A percentile compares a stretch with the other conserved stretches of the same genome.
Evolutionary conservation across 2,329 filamentous ascomycete species (phyloP).

Genomic region (Botrytis squamosa): DNA sequence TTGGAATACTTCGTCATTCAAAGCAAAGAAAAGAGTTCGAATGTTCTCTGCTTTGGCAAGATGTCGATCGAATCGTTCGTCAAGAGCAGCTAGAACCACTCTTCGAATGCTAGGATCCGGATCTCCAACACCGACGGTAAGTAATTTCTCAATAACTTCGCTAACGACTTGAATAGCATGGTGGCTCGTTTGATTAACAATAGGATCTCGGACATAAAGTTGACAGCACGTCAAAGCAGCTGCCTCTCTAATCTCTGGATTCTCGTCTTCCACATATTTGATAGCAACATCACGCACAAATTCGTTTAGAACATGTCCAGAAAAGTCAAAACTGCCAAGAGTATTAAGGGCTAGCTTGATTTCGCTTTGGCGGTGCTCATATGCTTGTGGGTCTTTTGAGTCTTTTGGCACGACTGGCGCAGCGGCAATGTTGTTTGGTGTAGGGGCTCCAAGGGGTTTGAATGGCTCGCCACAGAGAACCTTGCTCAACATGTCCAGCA

Average conservation of each 20-base stretch:
- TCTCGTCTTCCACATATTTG: conserved; percentile 96
- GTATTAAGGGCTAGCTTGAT: conserved; percentile 93
- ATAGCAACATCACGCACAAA: conserved; percentile 98
- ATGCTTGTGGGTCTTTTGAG: conserved; percentile 77
- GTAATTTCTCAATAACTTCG: conserved; percentile 93
- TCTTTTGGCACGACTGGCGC: conserved; percentile 85
- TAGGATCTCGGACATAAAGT: conserved; percentile 92
- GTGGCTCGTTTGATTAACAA: conserved; percentile 95
- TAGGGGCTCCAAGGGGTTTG: conserved; percentile 85
- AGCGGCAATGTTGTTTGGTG: conserved; percentile 73
- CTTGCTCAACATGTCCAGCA: conserved; percentile 91
- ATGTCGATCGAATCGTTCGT: conserved; percentile 92
- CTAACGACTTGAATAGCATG: conserved; percentile 96
- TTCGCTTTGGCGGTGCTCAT: conserved; percentile 78
- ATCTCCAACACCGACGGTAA: conserved; percentile 93
- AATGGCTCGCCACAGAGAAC: conserved; percentile 92
- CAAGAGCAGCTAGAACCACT: conserved; percentile 84
- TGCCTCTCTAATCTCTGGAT: conserved; percentile 87
- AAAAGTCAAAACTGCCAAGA: conserved; percentile 96
- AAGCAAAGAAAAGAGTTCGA: conserved; percentile 86
- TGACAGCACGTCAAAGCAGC: conserved; percentile 97
- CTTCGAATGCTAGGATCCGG: conserved; percentile 83
- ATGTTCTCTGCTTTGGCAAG: conserved; percentile 98
- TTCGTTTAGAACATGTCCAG: conserved; percentile 89
- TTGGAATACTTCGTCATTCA: conserved; percentile 91